phyloP scores from a whole-genome alignment of 352 stramenopile species.

The Pythium utonaiense region DNA sequence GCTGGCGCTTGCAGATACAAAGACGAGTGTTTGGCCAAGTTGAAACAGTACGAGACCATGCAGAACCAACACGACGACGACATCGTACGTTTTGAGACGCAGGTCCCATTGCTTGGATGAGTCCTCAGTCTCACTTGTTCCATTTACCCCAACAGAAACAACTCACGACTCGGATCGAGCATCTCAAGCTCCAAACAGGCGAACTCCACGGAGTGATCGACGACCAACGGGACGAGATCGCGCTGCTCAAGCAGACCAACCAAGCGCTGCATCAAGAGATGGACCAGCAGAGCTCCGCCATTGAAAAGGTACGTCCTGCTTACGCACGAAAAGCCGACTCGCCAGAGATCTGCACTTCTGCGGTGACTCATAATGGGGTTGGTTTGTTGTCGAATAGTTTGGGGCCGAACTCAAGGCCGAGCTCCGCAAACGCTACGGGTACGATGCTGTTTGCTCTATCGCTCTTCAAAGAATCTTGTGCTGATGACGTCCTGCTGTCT shows the following conservation, averaged over 20 bases:
- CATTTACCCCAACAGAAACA: slow-evolving; percentile 9
- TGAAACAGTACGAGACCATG: slow-evolving; percentile 29
- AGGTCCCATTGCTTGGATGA: no score
- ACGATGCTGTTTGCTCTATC: slow-evolving; percentile 16
- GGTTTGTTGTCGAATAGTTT: slow-evolving; percentile 30
- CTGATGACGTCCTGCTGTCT: neutral
- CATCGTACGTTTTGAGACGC: slow-evolving; percentile 23
- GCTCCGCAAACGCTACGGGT: slow-evolving; percentile 61
- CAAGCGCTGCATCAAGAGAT: slow-evolving; percentile 20
- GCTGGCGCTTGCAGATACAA: slow-evolving; percentile 20
- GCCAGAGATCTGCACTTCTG: no score
- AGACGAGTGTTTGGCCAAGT: slow-evolving; percentile 39
- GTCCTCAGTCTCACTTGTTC: neutral
- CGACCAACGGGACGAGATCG: slow-evolving; percentile 18
- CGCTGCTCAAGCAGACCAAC: slow-evolving; percentile 27
- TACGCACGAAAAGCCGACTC: neutral
- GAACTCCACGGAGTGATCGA: slow-evolving; percentile 20
- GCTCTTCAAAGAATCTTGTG: no score
- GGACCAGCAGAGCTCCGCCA: slow-evolving; percentile 24
- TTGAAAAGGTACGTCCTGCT: slow-evolving; percentile 28
- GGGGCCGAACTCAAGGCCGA: slow-evolving; percentile 43
- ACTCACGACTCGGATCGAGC: slow-evolving; percentile 24
- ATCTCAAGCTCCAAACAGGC: slow-evolving; percentile 26
- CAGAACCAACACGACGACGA: slow-evolving; percentile 33
- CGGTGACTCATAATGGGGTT: neutral